Conservation (phyloP, 768 basidiomycete species). For the Lactarius vividus region DNA sequence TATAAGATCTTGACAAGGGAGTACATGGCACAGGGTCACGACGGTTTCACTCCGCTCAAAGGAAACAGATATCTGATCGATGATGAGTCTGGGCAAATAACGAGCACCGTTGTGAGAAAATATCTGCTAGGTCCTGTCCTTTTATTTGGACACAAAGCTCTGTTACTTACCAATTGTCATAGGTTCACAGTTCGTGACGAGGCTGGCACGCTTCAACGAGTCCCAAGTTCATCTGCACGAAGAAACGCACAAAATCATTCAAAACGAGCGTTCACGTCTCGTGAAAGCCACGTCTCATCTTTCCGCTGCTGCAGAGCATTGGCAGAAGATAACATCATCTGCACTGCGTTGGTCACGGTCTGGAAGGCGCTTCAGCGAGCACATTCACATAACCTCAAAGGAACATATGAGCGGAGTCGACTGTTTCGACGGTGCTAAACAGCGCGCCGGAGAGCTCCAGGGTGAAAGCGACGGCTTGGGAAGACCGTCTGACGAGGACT, state of each 20-base stretch:
- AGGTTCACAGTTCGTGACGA: constrained; percentile 78
- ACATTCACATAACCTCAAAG: constrained; percentile 55
- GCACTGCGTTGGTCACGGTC: constrained; percentile 48
- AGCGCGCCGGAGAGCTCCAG: constrained; percentile 22
- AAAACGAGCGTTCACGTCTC: constrained; percentile 42
- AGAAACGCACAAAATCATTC: constrained; percentile 45
- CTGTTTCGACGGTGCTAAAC: constrained; percentile 56
- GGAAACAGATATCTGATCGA: constrained; percentile 70
- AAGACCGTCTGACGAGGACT: constrained; percentile 30
- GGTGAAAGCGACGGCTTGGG: constrained; percentile 12
- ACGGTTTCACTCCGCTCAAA: constrained; percentile 72
- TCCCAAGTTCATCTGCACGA: constrained; percentile 39
- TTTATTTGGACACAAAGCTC: background rate
- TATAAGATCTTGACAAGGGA: constrained; percentile 85
- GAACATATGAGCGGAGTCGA: constrained; percentile 83
- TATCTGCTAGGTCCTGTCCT: constrained; percentile 67
- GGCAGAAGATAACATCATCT: constrained; percentile 46
- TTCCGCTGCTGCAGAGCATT: constrained; percentile 39
- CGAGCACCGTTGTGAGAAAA: constrained; percentile 76
- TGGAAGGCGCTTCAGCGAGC: constrained; percentile 52
- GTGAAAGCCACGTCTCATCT: constrained; percentile 23
- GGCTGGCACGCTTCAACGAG: constrained; percentile 45
- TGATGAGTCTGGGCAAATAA: constrained; percentile 76
- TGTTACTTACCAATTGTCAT: constrained; percentile 7
- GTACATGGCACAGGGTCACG: constrained; percentile 82